Evolutionary conservation across 192 early-diverging fungal genomes (phyloP), one percentile per base, ranked within the genome.

Genomic region (Backusella westeae): DNA sequence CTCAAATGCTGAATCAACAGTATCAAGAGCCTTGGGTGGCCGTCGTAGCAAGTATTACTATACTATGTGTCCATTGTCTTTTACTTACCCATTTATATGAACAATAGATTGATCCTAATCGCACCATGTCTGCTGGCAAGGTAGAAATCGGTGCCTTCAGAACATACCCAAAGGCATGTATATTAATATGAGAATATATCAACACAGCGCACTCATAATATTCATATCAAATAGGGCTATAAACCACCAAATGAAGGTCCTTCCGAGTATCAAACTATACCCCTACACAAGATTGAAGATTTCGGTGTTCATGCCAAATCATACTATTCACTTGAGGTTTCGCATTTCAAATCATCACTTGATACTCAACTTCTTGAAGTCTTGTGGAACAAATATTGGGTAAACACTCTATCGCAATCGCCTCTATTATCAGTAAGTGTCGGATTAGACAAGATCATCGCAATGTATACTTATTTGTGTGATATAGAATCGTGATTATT

Each of bases 311-410:
- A 99, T 80, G 86, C 89, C 75, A 93, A 94, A 77, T 83, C 89
- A 71, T 95, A 99, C 86, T 99, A 99, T 82, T 91, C 89, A 59
- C 88, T 99, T 39, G 93, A 96, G 44, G 90, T 98, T 26, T 90
- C 92, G 0, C 94, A 95, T 83, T 98, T 98, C 84, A 98, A 97
- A 80, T 98, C 97, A 34, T 84, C 88, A 19, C 81, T 97, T 26
- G 98, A 99, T 81, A 88, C 88, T 8, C 87, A 92, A 38, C 85
- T 99, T 63, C 84, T 99, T 68, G 96, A 98, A 77, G 85, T 91
- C 71, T 87, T 99, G 78, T 99, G 98, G 98, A 93, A 96, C 74
- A 98, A 98, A 84, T 97, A 99, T 84, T 99, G 98, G 98, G 92
- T 98, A 35, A 94, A 94, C 81, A 98, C 98, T 7, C 86, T 99